Conservation (phyloP, 257 asterid species). For the Verbena officinalis region DNA sequence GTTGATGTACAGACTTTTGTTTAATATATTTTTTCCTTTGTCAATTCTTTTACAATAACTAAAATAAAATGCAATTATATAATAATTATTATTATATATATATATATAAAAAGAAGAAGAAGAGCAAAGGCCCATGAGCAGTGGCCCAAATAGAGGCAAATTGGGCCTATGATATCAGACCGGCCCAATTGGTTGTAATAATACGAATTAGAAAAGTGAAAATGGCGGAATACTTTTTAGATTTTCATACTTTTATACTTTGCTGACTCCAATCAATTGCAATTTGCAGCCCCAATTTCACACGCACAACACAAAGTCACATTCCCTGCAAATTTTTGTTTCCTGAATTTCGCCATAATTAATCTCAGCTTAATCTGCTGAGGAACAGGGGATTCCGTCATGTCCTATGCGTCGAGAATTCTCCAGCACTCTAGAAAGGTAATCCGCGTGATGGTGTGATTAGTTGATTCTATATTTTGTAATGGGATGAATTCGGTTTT, state of each 20-base stretch:
- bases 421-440: constrained; percentile 61
- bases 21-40: no score
- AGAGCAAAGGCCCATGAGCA: no score
- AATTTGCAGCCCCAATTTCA: neutral
- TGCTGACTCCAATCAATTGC: neutral
- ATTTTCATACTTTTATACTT: neutral
- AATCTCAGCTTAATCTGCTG: constrained; percentile 17
- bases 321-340: constrained; percentile 8
- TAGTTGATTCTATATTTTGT: neutral
- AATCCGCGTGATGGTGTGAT: neutral
- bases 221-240: neutral
- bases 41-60: no score
- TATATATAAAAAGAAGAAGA: no score
- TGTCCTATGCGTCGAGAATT: constrained; percentile 53
- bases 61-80: no score
- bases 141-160: no score
- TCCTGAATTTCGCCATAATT: constrained; percentile 1
- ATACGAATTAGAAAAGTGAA: neutral
- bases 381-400: constrained; percentile 28
- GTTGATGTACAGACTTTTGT: neutral
- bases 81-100: no score
- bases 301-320: neutral
- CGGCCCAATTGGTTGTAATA: neutral
- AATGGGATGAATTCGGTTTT: neutral
- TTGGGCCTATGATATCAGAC: no score